phyloP scores from a whole-genome alignment of 768 basidiomycete species.

The Rhodotorula babjevae region DNA sequence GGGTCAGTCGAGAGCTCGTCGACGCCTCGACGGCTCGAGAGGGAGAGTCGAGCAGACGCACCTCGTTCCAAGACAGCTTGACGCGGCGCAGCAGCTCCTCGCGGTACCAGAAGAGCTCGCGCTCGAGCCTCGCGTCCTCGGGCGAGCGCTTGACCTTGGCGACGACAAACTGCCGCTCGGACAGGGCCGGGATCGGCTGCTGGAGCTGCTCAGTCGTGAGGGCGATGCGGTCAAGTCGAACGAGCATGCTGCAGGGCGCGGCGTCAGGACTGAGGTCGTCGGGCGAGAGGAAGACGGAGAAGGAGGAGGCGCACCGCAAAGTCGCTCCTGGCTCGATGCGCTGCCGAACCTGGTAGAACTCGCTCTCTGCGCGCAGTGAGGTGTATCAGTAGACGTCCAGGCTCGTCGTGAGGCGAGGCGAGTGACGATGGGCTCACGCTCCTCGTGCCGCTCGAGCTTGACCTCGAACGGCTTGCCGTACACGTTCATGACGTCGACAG shows the following conservation, averaged over 20 bases:
- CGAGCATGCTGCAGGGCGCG: constrained; percentile 26
- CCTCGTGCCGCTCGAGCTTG: constrained; percentile 63
- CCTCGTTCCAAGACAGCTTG: constrained; percentile 78
- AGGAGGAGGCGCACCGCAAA: constrained; percentile 64
- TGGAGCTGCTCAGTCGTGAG: constrained; percentile 59
- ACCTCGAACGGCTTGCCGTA: constrained; percentile 90
- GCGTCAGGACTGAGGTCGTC: background rate
- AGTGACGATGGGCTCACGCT: constrained; percentile 50
- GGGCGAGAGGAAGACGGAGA: background rate
- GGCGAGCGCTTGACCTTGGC: constrained; percentile 58
- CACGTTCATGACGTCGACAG: constrained; percentile 82
- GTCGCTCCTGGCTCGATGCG: constrained; percentile 50
- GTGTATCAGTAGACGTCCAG: too few relatives aligned
- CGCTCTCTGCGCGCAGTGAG: background rate
- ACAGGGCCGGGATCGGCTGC: constrained; percentile 72
- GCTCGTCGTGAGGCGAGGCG: background rate
- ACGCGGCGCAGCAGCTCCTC: constrained; percentile 73
- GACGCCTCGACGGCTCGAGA: background rate
- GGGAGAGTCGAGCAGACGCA: constrained; percentile 46
- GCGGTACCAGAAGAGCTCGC: constrained; percentile 92
- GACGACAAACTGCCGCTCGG: constrained; percentile 86
- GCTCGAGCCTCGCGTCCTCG: constrained; percentile 60
- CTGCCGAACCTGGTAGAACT: constrained; percentile 19
- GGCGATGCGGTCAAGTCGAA: constrained; percentile 60
- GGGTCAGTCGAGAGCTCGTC: too few relatives aligned